phyloP scores from a whole-genome alignment of 495 filamentous ascomycete species.

The Podospora pseudocomata region DNA sequence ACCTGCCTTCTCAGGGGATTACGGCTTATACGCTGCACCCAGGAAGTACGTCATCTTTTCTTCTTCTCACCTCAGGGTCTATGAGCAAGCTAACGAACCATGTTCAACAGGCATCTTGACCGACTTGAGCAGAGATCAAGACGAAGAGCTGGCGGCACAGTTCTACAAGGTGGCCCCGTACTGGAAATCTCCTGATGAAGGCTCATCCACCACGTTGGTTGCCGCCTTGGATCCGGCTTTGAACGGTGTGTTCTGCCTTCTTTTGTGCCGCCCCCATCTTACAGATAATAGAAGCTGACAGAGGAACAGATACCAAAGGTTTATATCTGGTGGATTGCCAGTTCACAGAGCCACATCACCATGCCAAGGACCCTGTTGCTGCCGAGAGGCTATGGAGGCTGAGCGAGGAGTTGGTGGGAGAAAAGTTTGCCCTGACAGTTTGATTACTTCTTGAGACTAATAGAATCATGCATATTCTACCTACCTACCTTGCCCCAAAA shows the following conservation, averaged over 20 bases:
- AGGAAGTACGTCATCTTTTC: slow-evolving; percentile 37
- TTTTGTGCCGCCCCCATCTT: not conserved
- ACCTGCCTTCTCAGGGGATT: slow-evolving; percentile 34
- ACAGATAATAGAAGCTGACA: not conserved
- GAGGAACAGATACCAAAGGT: slow-evolving; percentile 33
- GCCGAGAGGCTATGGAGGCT: slow-evolving; percentile 51
- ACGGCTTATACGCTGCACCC: slow-evolving; percentile 47
- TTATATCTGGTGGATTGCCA: slow-evolving; percentile 44
- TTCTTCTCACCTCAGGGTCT: not conserved
- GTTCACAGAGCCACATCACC: slow-evolving; percentile 21
- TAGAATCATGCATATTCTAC: not conserved
- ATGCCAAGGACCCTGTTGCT: slow-evolving; percentile 33
- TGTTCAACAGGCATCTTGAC: slow-evolving; percentile 29
- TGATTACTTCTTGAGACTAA: not conserved
- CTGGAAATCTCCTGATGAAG: slow-evolving; percentile 53
- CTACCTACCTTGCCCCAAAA: no score
- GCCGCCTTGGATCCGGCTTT: slow-evolving; percentile 55
- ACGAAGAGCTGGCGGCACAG: slow-evolving; percentile 35
- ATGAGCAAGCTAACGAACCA: not conserved
- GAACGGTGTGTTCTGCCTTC: slow-evolving; percentile 34
- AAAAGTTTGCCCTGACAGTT: slow-evolving; percentile 34
- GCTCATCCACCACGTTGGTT: slow-evolving; percentile 54
- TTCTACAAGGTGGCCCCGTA: slow-evolving; percentile 38
- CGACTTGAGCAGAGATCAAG: slow-evolving; percentile 42
- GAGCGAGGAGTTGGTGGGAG: slow-evolving; percentile 48